Conservation (phyloP, 371 early-diverging fungal genomes). For the Haplosporangium sp. region DNA sequence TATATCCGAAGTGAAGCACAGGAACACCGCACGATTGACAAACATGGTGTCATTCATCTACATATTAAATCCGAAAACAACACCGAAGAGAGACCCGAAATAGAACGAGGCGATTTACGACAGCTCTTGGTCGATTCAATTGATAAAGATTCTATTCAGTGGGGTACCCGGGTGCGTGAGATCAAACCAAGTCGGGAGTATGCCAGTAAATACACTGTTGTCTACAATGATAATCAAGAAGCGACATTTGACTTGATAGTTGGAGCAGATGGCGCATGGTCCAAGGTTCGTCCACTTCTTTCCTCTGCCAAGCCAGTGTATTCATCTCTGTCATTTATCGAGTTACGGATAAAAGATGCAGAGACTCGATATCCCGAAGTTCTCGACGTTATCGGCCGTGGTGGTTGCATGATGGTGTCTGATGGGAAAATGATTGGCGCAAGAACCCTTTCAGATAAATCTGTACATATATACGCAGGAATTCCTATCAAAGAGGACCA, state of each 20-base stretch:
- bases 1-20: slow-evolving; percentile 45
- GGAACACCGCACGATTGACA: slow-evolving; percentile 34
- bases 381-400: slow-evolving; percentile 35
- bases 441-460: slow-evolving; percentile 36
- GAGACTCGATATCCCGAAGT: slow-evolving; percentile 35
- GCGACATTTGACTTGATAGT: slow-evolving; percentile 56
- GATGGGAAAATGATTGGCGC: slow-evolving; percentile 41
- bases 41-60: slow-evolving; percentile 17
- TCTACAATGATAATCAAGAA: slow-evolving; percentile 27
- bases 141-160: slow-evolving; percentile 11
- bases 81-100: slow-evolving; percentile 21
- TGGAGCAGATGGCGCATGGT: slow-evolving; percentile 67
- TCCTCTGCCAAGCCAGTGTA: slow-evolving; percentile 50
- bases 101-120: slow-evolving; percentile 16
- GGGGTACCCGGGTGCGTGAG: slow-evolving; percentile 18
- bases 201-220: slow-evolving; percentile 23
- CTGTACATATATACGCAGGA: slow-evolving; percentile 43
- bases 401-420: slow-evolving; percentile 35
- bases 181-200: slow-evolving; percentile 19
- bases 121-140: slow-evolving; percentile 19
- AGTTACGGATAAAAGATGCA: slow-evolving; percentile 39
- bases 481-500: slow-evolving; percentile 31
- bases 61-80: slow-evolving; percentile 22
- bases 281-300: slow-evolving; percentile 53
- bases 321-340: slow-evolving; percentile 53